phyloP scores from a whole-genome alignment of 345 rosid species.

The Eucalyptus cladocalyx region DNA sequence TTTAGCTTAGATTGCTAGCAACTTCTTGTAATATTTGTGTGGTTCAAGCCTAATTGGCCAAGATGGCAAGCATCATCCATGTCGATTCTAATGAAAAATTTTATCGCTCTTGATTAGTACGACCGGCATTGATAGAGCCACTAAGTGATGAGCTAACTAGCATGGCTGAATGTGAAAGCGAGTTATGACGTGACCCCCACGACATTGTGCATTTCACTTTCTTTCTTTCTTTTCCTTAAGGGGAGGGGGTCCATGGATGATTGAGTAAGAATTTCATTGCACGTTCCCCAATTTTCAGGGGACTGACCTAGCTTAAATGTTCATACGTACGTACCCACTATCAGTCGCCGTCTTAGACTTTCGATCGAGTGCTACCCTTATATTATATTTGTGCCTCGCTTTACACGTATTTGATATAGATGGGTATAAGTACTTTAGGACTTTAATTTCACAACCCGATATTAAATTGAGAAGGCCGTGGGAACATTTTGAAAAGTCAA shows the following conservation, averaged over 20 bases:
- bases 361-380: neutral
- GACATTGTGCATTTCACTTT: neutral
- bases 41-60: neutral
- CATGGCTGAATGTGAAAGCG: neutral
- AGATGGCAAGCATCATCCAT: neutral
- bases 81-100: neutral
- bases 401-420: no score
- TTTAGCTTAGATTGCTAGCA: neutral
- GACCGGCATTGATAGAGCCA: fast-evolving
- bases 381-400: no score
- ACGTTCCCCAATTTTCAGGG: neutral
- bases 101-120: neutral
- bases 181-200: neutral
- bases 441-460: no score
- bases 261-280: neutral
- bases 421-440: no score
- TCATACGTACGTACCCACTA: fast-evolving
- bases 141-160: fast-evolving
- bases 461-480: no score
- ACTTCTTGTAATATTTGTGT: neutral
- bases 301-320: neutral
- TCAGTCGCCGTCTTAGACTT: neutral
- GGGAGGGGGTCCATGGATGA: neutral
- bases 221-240: no score
- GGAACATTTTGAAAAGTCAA: no score